phyloP scores from a whole-genome alignment of 78 protist genomes.

The Cavenderia fasciculata region DNA sequence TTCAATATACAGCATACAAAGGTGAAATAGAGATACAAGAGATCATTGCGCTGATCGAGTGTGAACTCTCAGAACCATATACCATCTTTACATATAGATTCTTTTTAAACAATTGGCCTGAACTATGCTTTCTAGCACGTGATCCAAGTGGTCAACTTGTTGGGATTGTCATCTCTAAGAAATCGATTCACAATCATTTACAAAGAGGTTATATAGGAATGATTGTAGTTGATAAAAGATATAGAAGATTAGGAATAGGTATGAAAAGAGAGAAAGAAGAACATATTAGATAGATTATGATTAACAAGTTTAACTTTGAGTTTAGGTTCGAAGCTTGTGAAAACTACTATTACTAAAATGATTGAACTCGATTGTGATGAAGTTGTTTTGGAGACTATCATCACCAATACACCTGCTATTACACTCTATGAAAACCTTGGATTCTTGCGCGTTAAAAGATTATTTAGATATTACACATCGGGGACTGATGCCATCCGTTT shows the following conservation, averaged over 20 bases:
- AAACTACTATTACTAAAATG: conserved; percentile 61
- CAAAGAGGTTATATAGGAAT: conserved; percentile 93
- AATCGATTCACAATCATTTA: conserved; percentile 29
- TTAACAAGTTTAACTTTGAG: background rate
- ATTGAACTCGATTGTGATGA: conserved; percentile 70
- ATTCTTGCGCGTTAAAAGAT: conserved; percentile 88
- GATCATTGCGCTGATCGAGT: conserved; percentile 76
- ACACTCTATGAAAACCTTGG: conserved; percentile 90
- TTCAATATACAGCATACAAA: conserved; percentile 39
- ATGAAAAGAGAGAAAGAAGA: background rate
- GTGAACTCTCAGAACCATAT: conserved; percentile 96
- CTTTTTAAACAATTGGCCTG: conserved; percentile 92
- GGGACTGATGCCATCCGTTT: conserved; percentile 76
- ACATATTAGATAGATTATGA: background rate
- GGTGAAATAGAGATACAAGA: conserved; percentile 79
- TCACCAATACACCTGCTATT: conserved; percentile 88
- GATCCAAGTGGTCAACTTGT: conserved; percentile 24
- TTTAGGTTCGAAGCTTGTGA: conserved; percentile 41
- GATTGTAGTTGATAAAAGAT: conserved; percentile 87
- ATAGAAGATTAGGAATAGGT: conserved; percentile 84
- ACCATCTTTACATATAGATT: conserved; percentile 95
- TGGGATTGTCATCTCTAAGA: conserved; percentile 77
- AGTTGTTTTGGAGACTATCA: conserved; percentile 90
- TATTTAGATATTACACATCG: conserved; percentile 85
- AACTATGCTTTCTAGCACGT: conserved; percentile 82